Evolutionary conservation across 345 rosid genomes (phyloP).

Genomic region (Rhodamnia argentea): DNA sequence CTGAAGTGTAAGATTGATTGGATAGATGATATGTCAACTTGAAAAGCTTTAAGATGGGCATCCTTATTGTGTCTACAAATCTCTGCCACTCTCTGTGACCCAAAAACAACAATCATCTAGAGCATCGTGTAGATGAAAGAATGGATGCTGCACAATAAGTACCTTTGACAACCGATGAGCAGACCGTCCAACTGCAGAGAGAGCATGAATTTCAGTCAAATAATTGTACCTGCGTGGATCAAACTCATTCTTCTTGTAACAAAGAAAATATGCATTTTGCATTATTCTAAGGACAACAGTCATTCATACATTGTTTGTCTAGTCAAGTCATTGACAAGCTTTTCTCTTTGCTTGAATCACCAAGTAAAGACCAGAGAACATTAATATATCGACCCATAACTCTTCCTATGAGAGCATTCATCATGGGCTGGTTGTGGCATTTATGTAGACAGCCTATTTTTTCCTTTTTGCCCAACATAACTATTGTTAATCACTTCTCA

Average conservation of each 20-base stretch:
- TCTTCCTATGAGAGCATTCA: neutral
- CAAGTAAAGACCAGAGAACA: neutral
- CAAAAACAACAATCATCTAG: neutral
- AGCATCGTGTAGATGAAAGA: slow-evolving; percentile 1
- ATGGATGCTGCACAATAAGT: neutral
- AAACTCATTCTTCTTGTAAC: neutral
- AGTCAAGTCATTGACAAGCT: neutral
- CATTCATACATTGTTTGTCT: neutral
- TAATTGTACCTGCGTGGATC: neutral
- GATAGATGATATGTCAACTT: slow-evolving; percentile 61
- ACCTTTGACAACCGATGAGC: slow-evolving; percentile 47
- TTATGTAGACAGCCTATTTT: neutral
- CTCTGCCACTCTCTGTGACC: slow-evolving; percentile 41
- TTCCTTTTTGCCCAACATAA: neutral
- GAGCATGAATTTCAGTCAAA: slow-evolving; percentile 8
- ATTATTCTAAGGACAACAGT: neutral
- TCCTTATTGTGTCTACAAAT: slow-evolving; percentile 33
- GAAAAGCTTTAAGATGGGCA: slow-evolving; percentile 54
- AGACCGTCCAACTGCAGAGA: slow-evolving; percentile 68
- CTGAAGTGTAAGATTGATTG: slow-evolving; percentile 53
- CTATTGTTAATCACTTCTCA: neutral
- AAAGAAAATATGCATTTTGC: neutral
- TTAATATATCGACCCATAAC: neutral
- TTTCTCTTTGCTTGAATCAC: neutral
- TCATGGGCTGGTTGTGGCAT: neutral